Evolutionary conservation across 768 basidiomycete genomes (phyloP).

Genomic region (Boletales sp.): DNA sequence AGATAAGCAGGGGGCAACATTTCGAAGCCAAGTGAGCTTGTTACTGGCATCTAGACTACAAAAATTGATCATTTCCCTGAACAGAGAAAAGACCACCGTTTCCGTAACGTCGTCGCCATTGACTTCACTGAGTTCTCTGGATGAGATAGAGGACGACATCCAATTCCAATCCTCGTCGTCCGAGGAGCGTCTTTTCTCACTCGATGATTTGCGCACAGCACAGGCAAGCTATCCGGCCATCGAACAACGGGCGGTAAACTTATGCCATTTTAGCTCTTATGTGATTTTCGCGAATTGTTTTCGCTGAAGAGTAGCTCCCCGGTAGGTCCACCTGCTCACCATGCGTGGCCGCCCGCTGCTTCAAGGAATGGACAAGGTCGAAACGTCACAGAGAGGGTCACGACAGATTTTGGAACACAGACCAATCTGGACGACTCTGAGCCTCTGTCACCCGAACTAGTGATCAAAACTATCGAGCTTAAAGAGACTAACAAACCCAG

Average conservation of each 20-base stretch:
- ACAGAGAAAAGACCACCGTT: slow-evolving; percentile 26
- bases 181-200: slow-evolving; percentile 27
- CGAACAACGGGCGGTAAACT: slow-evolving; percentile 8
- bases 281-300: slow-evolving; percentile 31
- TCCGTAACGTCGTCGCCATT: slow-evolving; percentile 69
- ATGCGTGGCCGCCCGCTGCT: neutral
- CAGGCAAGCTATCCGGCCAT: slow-evolving; percentile 39
- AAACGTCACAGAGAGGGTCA: slow-evolving; percentile 8
- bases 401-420: slow-evolving; percentile 25
- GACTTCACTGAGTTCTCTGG: slow-evolving; percentile 70
- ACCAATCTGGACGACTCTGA: slow-evolving; percentile 21
- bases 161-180: slow-evolving; percentile 22
- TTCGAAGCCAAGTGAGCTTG: slow-evolving; percentile 40
- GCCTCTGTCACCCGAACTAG: slow-evolving; percentile 4
- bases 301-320: slow-evolving; percentile 10
- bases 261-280: slow-evolving; percentile 32
- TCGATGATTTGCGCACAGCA: slow-evolving; percentile 56
- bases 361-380: neutral
- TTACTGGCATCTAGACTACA: neutral
- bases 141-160: slow-evolving; percentile 46
- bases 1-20: slow-evolving; percentile 49
- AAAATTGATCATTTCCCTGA: slow-evolving; percentile 1
- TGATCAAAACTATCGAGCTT: slow-evolving; percentile 13
- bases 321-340: neutral
- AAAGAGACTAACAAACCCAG: slow-evolving; percentile 19